Evolutionary conservation across 2,329 filamentous ascomycete species (phyloP), one percentile per base, ranked within the genome.

Genomic region (Setomelanomma holmii): DNA sequence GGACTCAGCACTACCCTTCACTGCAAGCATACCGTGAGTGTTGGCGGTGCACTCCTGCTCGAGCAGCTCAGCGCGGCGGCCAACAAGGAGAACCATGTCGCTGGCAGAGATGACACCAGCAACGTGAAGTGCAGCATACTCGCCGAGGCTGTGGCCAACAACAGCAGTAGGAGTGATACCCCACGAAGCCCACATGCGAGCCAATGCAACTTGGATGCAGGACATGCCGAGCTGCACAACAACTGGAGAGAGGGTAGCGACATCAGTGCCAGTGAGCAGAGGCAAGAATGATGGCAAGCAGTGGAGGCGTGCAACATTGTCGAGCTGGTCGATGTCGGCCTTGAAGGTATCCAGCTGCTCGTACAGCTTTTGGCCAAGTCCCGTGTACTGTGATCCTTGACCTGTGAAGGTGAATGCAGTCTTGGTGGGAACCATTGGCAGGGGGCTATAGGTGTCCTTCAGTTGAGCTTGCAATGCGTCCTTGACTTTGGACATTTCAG

Each of bases 61-160:
- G 3, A 92, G 78, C 14, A 91, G 78, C 66, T 83, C 77, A 14
- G 89, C 89, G 57, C 90, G 84, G 46, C 79, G 78, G 34, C 89
- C 89, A 17, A 92, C 88, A 1, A 93, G 79, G 58, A 86, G 87
- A 49, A 93, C 83, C 66, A 88, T 85, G 68, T 91, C 89, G 61
- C 84, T 84, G 17, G 84, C 86, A 16, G 87, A 89, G 23, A 91
- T 78, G 14, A 91, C 87, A 43, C 88, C 89, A 46, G 89, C 86
- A 35, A 86, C 81, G 63, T 89, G 82, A 10, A 91, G 82, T 35
- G 89, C 88, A 33, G 89, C 87, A 63, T 90, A 91, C 71, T 91
- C 88, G 46, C 89, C 89, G 22, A 91, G 76, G 61, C 86, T 89
- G 72, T 82, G 80, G 33, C 80, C 80, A 55, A 82, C 78, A 51